phyloP scores from a whole-genome alignment of 2,329 filamentous ascomycete species.

The Fusarium sp. region DNA sequence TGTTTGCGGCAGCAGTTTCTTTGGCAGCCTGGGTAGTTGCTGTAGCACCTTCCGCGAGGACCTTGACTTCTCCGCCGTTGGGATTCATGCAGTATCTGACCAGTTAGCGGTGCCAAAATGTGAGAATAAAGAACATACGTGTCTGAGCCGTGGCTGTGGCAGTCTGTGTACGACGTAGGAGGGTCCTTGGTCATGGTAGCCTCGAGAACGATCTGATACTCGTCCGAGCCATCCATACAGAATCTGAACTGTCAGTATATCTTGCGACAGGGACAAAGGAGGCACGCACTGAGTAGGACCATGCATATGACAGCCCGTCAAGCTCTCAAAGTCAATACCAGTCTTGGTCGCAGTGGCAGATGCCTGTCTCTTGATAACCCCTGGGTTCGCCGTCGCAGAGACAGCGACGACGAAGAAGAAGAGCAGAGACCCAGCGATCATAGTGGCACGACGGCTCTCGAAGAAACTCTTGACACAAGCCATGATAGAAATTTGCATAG shows the following conservation, averaged over 20 bases:
- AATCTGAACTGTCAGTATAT: conserved; percentile 14
- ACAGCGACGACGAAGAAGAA: conserved; percentile 30
- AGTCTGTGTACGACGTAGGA: conserved; percentile 39
- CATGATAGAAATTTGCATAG: conserved; percentile 26
- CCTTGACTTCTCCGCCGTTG: conserved; percentile 38
- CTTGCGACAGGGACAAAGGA: fast-evolving
- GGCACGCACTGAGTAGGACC: conserved; percentile 27
- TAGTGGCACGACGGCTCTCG: conserved; percentile 13
- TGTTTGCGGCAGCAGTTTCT: conserved; percentile 13
- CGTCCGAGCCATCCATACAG: conserved; percentile 32
- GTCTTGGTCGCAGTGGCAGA: conserved; percentile 23
- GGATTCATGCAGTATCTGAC: conserved; percentile 39
- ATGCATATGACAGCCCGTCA: conserved; percentile 38
- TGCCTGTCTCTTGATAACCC: conserved; percentile 24
- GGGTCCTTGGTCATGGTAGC: conserved; percentile 29
- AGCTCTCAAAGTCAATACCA: conserved; percentile 18
- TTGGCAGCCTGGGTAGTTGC: conserved; percentile 12
- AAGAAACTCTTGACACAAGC: conserved; percentile 13
- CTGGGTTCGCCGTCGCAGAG: conserved; percentile 31
- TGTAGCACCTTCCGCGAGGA: conserved; percentile 25
- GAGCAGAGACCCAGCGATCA: conserved; percentile 15
- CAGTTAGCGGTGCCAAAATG: background rate
- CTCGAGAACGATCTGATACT: conserved; percentile 32
- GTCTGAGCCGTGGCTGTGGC: conserved; percentile 35
- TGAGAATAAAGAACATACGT: background rate